Base-by-base conservation (phyloP, 1,284 basidiomycete genomes). In the Ceratobasidium sp. region DNA sequence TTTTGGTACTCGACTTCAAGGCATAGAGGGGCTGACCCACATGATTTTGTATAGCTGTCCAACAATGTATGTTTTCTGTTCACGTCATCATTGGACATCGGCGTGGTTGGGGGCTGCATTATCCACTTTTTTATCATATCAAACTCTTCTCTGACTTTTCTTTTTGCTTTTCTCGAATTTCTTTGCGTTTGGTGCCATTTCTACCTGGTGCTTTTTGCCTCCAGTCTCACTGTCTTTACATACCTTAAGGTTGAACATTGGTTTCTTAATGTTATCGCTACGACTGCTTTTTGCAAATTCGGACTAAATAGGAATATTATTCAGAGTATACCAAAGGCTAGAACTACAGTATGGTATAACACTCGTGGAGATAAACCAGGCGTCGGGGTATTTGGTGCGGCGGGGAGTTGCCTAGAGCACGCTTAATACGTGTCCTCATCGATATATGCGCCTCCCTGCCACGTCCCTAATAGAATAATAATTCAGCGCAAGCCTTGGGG, bases 381-480 rank as follows among this genome's bases (percentile, higher is more conserved):
- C 62, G 16, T n/a, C 2, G 14, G 11, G 34, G 66, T 46, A 49
- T 65, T 59, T 51, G 66, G 41, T 74, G 59, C 59, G 74, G 22
- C 56, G 58, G 11, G 68, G 76, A 14, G 74, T 74, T 77, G 41
- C 72, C 69, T 11, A 77, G 53, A 24, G 72, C 37, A 48, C 66
- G 74, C 64, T 74, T 75, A 64, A 77, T 75, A 24, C 71, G 65
- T 27, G 74, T 75, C 19, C 39, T 58, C 37, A 77, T n/a, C 43
- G 74, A 72, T 34, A 75, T 74, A 54, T 77, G 76, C 14, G 76
- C 59, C 51, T 74, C 71, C 0, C 59, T 43, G 37, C 76, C 61
- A 49, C 74, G 61, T n/a, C 72, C 72, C 74, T 62, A 46, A 53
- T 13, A 19, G 41, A 43, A 8, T 13, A 46, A 43, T 37, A 56